These are phyloP conservation scores for Limonomyces culmigenus DNA, from an alignment of 1,284 basidiomycete species.

Conservation along the genomic window DNA sequence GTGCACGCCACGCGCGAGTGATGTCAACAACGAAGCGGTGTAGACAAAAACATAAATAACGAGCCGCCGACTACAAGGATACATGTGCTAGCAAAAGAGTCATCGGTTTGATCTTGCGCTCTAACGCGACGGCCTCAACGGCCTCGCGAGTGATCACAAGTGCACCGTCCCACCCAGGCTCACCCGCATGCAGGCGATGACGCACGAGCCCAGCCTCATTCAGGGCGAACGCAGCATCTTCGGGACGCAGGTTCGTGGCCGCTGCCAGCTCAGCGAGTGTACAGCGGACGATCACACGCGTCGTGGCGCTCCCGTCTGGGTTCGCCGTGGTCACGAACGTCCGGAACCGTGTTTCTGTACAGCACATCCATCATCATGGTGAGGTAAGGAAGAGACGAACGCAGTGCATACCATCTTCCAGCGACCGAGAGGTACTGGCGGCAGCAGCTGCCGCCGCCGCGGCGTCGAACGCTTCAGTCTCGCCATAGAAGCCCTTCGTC, in stretches of 20 bases:
- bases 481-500: slow-evolving; percentile 52
- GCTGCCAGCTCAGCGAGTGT: slow-evolving; percentile 58
- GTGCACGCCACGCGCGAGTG: no score
- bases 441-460: slow-evolving; percentile 2
- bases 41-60: no score
- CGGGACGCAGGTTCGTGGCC: slow-evolving; percentile 68
- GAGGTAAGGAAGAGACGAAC: not conserved
- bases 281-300: slow-evolving; percentile 46
- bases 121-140: no score
- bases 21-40: no score
- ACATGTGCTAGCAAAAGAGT: no score
- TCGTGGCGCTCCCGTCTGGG: slow-evolving; percentile 46
- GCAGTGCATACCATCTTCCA: slow-evolving; percentile 4
- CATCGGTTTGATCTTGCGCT: no score
- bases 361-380: not conserved
- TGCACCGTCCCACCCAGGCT: no score
- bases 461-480: slow-evolving; percentile 15
- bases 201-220: slow-evolving; percentile 71
- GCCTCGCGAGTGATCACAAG: no score
- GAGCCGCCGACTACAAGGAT: no score
- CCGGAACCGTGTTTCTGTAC: slow-evolving; percentile 23
- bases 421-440: slow-evolving; percentile 1
- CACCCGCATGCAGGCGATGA: slow-evolving; percentile 14
- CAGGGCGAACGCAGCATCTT: slow-evolving; percentile 80
- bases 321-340: slow-evolving; percentile 37